phyloP scores from a whole-genome alignment of 2,329 filamentous ascomycete genomes.

The Colletotrichum neosansevieriae region DNA sequence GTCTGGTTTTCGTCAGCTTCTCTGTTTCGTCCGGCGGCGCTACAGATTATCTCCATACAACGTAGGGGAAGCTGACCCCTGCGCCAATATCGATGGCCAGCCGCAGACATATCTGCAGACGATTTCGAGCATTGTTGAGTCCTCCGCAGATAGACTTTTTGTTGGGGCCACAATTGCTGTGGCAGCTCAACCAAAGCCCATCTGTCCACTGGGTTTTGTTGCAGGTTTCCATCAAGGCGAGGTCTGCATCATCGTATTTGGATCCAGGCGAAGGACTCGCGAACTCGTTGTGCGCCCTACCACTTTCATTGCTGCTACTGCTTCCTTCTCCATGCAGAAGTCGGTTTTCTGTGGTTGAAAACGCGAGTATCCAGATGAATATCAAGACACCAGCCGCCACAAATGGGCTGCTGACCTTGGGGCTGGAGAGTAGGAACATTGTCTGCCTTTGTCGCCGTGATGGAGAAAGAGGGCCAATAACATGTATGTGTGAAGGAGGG shows the following conservation, averaged over 20 bases:
- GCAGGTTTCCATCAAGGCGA: conserved; percentile 4
- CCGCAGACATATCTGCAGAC: conserved; percentile 2
- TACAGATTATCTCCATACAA: background rate
- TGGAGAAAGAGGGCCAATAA: background rate
- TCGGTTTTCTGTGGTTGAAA: background rate
- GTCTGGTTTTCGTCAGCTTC: background rate
- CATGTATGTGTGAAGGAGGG: background rate
- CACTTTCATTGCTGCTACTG: background rate
- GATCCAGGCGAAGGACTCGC: background rate
- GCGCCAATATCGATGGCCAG: conserved; percentile 8
- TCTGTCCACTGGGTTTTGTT: background rate
- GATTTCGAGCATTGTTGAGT: conserved; percentile 6
- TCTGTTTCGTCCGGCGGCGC: background rate
- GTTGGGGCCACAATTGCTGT: conserved; percentile 8
- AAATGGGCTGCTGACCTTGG: background rate
- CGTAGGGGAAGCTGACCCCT: conserved; percentile 1
- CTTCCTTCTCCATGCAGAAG: background rate
- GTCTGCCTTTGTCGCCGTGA: background rate
- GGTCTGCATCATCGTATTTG: conserved; percentile 41
- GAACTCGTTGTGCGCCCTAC: background rate
- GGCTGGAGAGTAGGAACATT: background rate
- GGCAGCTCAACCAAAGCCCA: conserved; percentile 5
- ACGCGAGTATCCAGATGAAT: background rate
- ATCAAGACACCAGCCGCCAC: background rate
- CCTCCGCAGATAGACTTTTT: conserved; percentile 8